phyloP scores from a whole-genome alignment of 306 rosid species.

The Cucumis sativus region Cucumber_9930_V3 NC_026659.2:20940001-20940500 shows the following conservation, averaged over 20 bases:
- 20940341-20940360: slow-evolving; percentile 71
- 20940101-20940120: too few species aligned
- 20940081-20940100: too few species aligned
- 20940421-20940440: background rate
- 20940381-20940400: slow-evolving; percentile 37
- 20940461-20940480: slow-evolving; percentile 12
- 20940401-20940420: slow-evolving; percentile 28
- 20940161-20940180: too few species aligned
- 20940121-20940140: too few species aligned
- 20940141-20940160: too few species aligned
- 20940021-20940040: too few species aligned
- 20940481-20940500: background rate
- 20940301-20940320: slow-evolving; percentile 12
- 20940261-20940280: slow-evolving; percentile 12
- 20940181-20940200: too few species aligned
- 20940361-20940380: slow-evolving; percentile 44
- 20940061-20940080: too few species aligned
- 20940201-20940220: background rate
- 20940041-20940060: too few species aligned
- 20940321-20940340: slow-evolving; percentile 39
- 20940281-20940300: slow-evolving; percentile 60
- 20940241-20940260: slow-evolving; percentile 45
- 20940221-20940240: slow-evolving; percentile 9
- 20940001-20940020: too few species aligned
- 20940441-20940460: background rate